These are phyloP conservation scores for Solanum clarkiae DNA, from an alignment of 257 asterid species.

Conservation along the genomic window DNA sequence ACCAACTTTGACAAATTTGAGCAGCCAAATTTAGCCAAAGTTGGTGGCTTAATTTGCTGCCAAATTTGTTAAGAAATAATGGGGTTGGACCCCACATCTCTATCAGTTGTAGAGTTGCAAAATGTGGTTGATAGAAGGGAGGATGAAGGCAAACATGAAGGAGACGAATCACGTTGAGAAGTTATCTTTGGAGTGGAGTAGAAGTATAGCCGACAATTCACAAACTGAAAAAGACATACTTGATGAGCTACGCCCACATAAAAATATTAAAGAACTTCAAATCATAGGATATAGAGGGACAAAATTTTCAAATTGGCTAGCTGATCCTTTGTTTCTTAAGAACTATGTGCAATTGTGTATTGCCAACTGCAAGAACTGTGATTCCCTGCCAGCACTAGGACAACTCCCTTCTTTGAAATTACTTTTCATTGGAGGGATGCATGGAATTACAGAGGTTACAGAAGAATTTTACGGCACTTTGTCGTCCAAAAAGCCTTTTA, in stretches of 20 bases:
- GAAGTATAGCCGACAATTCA: not conserved
- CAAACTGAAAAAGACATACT: not conserved
- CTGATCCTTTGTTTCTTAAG: too few species aligned
- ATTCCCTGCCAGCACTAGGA: too few species aligned
- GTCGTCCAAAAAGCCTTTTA: not conserved
- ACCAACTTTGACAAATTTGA: too few species aligned
- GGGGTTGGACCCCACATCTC: too few species aligned
- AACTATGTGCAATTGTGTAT: too few species aligned
- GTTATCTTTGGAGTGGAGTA: not conserved
- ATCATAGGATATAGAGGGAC: not conserved
- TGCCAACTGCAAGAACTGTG: too few species aligned
- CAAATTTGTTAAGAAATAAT: too few species aligned
- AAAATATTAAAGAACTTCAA: not conserved
- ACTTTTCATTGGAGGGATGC: not conserved
- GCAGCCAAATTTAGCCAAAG: too few species aligned
- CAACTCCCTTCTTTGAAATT: too few species aligned
- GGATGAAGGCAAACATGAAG: not conserved
- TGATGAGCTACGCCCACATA: not conserved
- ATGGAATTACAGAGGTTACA: not conserved
- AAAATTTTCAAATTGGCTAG: too few species aligned
- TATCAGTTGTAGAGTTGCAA: not conserved
- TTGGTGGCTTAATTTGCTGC: too few species aligned
- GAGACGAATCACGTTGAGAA: not conserved
- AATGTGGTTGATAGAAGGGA: not conserved
- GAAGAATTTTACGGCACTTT: not conserved